A percentile compares a stretch with the other conserved stretches of the same genome.
Conservation (phyloP, 2,329 filamentous ascomycete genomes). For the Epichloe sylvatica region DNA sequence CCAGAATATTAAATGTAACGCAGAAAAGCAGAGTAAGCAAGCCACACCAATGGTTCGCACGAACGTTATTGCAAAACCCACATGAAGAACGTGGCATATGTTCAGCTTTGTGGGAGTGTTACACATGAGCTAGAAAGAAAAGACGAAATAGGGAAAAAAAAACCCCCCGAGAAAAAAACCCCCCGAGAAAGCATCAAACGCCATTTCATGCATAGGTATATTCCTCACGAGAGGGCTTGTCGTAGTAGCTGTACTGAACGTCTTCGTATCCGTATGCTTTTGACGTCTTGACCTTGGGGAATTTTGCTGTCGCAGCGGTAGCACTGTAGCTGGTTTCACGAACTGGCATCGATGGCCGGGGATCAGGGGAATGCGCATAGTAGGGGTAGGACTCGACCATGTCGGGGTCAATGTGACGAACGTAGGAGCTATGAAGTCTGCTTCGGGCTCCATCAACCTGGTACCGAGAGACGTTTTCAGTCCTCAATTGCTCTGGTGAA, state of each 20-base stretch:
- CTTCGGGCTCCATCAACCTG: constrained; percentile 16
- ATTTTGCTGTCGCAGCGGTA: constrained; percentile 11
- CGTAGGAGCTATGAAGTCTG: constrained; percentile 16
- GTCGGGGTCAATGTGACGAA: constrained; percentile 14
- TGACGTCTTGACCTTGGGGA: constrained; percentile 22
- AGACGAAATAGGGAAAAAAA: not conserved
- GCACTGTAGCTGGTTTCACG: constrained; percentile 19
- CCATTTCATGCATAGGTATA: constrained; percentile 12
- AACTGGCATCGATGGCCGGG: constrained; percentile 16
- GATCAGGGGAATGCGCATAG: constrained; percentile 15
- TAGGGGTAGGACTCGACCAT: constrained; percentile 8
- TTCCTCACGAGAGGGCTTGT: constrained; percentile 14
- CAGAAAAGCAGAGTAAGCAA: not conserved
- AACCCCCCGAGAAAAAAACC: not conserved
- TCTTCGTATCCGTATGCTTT: constrained; percentile 18
- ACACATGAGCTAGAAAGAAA: not conserved
- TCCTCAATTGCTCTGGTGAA: constrained; percentile 17
- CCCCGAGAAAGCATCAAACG: constrained; percentile 2
- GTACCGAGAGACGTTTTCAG: constrained; percentile 16
- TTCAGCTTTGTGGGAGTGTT: not conserved
- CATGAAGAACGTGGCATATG: not conserved
- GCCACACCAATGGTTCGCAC: not conserved
- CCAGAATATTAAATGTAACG: not conserved
- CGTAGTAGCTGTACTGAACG: constrained; percentile 19
- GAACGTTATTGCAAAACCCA: not conserved